Percentiles rank a stretch among this genome's conserved stretches.
Evolutionary conservation across 805 yeast genomes (phyloP).

Genomic region (Wickerhamiella parazyma): DNA sequence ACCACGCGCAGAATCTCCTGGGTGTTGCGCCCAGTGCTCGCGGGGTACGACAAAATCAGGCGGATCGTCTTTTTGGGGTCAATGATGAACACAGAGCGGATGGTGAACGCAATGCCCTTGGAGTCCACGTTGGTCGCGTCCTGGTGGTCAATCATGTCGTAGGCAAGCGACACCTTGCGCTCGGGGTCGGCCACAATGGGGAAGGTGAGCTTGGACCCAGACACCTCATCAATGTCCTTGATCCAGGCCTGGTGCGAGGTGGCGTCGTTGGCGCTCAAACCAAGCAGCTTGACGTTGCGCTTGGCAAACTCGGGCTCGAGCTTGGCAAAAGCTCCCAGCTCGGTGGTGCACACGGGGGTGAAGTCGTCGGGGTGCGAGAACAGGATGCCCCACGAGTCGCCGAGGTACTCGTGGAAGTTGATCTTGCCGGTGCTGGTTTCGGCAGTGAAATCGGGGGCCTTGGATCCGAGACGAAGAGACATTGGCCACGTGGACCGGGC

Average conservation of each 20-base stretch:
- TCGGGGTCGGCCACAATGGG: constrained; percentile 85
- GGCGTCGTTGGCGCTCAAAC: constrained; percentile 77
- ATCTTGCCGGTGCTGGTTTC: constrained; percentile 73
- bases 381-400: constrained; percentile 74
- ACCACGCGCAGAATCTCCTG: constrained; percentile 84
- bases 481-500: background rate
- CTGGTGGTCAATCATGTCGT: constrained; percentile 82
- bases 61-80: constrained; percentile 89
- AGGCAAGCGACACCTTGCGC: constrained; percentile 68
- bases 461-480: constrained; percentile 60
- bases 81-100: constrained; percentile 85
- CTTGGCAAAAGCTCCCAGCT: constrained; percentile 86
- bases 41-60: constrained; percentile 79
- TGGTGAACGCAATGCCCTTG: constrained; percentile 73
- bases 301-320: constrained; percentile 82
- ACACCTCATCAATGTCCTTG: constrained; percentile 81
- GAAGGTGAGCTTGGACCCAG: constrained; percentile 62
- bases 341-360: constrained; percentile 96
- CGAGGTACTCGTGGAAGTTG: constrained; percentile 76
- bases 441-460: constrained; percentile 80
- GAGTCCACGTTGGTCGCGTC: constrained; percentile 60
- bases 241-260: constrained; percentile 81
- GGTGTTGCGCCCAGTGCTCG: constrained; percentile 90
- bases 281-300: constrained; percentile 80
- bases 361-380: constrained; percentile 95